These are phyloP conservation scores for Clarireedia hainanense DNA, from an alignment of 2,329 filamentous ascomycete species.

Conservation along the genomic window DNA sequence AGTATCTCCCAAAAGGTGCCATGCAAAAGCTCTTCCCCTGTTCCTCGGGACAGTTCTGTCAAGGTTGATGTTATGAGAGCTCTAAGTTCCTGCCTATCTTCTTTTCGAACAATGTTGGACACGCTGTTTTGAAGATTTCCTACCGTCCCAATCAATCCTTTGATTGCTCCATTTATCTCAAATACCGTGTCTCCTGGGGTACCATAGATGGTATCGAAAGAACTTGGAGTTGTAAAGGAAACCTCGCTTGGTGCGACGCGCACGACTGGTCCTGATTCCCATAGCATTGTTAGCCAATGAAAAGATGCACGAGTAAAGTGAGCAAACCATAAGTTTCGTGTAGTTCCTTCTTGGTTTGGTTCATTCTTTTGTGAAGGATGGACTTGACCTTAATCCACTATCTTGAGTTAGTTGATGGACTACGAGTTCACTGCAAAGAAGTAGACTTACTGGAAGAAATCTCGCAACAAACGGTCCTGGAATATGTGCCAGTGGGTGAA, in stretches of 20 bases:
- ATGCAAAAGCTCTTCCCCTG: background rate
- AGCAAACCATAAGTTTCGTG: background rate
- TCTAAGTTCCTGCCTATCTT: background rate
- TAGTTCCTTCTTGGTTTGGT: background rate
- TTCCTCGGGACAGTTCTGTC: background rate
- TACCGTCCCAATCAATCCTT: background rate
- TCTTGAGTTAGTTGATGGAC: background rate
- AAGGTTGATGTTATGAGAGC: background rate
- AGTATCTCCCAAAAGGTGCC: background rate
- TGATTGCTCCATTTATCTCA: background rate
- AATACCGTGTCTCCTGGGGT: background rate
- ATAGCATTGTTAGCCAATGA: background rate
- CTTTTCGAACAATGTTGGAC: background rate
- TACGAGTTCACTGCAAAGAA: background rate
- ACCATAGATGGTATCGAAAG: background rate
- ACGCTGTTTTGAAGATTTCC: background rate
- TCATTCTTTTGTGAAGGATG: background rate
- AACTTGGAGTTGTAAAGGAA: conserved; percentile 27
- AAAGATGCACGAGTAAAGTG: background rate
- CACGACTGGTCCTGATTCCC: conserved; percentile 33
- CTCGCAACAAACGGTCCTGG: background rate
- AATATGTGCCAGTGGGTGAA: background rate
- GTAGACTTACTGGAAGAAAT: background rate
- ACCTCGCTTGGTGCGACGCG: conserved; percentile 41
- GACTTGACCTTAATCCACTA: background rate